Evolutionary conservation across 2,329 filamentous ascomycete species (phyloP), one percentile per base, ranked within the genome.

Genomic region (Aspergillus vadensis): DNA sequence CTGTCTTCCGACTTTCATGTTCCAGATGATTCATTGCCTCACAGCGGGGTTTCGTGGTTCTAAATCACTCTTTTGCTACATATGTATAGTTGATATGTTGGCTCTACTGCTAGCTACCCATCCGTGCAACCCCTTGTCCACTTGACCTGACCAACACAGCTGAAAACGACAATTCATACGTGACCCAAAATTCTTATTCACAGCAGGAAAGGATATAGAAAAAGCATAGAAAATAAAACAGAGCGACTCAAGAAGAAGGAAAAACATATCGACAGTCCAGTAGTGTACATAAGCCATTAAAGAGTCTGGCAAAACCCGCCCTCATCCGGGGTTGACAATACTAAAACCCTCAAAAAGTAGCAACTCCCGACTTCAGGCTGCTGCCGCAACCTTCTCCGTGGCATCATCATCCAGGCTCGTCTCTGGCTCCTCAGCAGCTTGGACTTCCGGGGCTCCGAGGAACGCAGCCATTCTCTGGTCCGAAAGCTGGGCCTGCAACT

Each of bases 381-480:
- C 19, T 44, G 10, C n/a, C 19, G 15, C 21, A 47, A 17, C 19
- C 19, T 27, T 50, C 14, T 25, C 44, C 25, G 15, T 6, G 21
- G 12, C 14, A 14, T 63, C 60, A 10, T 55, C 60, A 36, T 30
- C 44, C 15, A 51, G 67, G 3, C 73, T 72, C 32, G 74, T 65
- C 6, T 72, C 71, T 27, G 32, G n/a, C 14, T 73, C 73, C 52
- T 75, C 71, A 39, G 65, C 67, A 12, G 74, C 74, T 10, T 74
- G 76, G 54, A 78, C 75, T 41, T 77, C 77, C 4, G 73, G 70
- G 3, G 69, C 69, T 56, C 77, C 78, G 48, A 68, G 67, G 55
- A 79, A 75, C n/a, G 78, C 76, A 15, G 82, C 82, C 19, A 75
- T 70, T 61, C 77, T 75, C 62, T 84, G 80, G 61, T 82, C 79